Base-by-base conservation (phyloP, 2,329 filamentous ascomycete genomes). In the Coniochaeta hoffmannii region DNA sequence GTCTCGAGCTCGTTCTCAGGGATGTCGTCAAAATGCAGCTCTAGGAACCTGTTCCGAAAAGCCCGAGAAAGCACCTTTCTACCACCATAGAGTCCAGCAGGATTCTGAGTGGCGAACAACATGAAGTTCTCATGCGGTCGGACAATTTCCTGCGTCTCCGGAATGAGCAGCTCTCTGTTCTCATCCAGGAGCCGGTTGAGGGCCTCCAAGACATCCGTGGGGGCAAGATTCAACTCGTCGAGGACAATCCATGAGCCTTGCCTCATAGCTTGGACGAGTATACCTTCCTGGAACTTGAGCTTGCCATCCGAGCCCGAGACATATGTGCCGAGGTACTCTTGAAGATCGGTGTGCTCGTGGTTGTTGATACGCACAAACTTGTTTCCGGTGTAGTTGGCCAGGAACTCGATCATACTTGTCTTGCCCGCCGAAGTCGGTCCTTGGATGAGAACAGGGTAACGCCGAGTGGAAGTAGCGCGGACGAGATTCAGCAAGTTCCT, bases 341-440 rank as follows among this genome's bases (percentile, higher is more conserved):
- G 94, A 35, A 99, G 76, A 69, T 99, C 94, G 0, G 94, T 99
- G 66, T 99, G 94, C 67, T 99, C 95, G 71, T 99, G 94, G 63
- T 99, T 99, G 73, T 99, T 99, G 76, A 99, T 99, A 58, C 94
- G 85, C 44, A 99, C 91, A 66, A 97, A 99, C 66, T 89, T 94
- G 68, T 99, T 96, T 3, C 95, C 94, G 30, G 91, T 97, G 55
- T 89, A 88, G 65, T 96, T 94, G n/a, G 95, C 93, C 35, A 99
- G 80, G 68, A 96, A 97, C 71, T 97, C 93, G 41, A 99, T 96
- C 94, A 99, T 99, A 71, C 93, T 97, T 0, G 94, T 99, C 72
- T 99, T 99, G 60, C 94, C 94, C 12, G 93, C 89, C 5, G 95
- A 99, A 0, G 94, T 99, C 12, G 95, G 94, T 3, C 94, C 94